phyloP scores from a whole-genome alignment of 345 rosid genomes.

The Citrus trifoliata region DNA sequence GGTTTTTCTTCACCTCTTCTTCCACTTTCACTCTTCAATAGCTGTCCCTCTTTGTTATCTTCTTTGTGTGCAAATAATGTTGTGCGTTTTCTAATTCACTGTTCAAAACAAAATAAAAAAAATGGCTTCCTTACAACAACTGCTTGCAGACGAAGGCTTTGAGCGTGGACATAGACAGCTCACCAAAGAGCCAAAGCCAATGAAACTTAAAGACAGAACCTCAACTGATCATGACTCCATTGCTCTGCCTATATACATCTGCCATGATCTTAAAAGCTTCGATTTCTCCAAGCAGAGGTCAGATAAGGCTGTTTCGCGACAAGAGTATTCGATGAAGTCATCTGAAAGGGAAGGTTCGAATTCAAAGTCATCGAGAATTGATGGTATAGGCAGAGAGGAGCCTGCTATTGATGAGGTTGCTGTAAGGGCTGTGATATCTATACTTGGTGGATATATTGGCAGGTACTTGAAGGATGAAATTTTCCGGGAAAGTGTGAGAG shows the following conservation, averaged over 20 bases:
- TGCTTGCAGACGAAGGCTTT: constrained; percentile 47
- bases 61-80: constrained; percentile 18
- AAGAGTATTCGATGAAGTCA: constrained; percentile 26
- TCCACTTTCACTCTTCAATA: not conserved
- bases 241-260: constrained; percentile 33
- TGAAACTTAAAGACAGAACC: constrained; percentile 9
- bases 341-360: constrained; percentile 24
- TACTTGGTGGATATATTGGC: constrained; percentile 53
- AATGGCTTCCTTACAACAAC: constrained; percentile 42
- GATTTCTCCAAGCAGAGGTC: constrained; percentile 14
- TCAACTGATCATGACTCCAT: constrained; percentile 8
- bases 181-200: constrained; percentile 1
- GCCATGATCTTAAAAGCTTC: constrained; percentile 30
- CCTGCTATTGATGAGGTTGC: constrained; percentile 48
- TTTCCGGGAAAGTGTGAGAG: constrained; percentile 36
- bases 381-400: constrained; percentile 21
- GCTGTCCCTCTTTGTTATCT: constrained; percentile 19
- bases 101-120: not conserved
- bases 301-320: constrained; percentile 9
- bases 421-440: constrained; percentile 43
- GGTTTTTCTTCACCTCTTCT: not conserved
- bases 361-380: not conserved
- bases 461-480: constrained; percentile 39
- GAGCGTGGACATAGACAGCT: constrained; percentile 16
- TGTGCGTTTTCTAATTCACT: not conserved